Percentiles rank a stretch among this genome's conserved stretches.
Conservation (phyloP, 805 yeast genomes). For the Hanseniaspora meyeri region DNA sequence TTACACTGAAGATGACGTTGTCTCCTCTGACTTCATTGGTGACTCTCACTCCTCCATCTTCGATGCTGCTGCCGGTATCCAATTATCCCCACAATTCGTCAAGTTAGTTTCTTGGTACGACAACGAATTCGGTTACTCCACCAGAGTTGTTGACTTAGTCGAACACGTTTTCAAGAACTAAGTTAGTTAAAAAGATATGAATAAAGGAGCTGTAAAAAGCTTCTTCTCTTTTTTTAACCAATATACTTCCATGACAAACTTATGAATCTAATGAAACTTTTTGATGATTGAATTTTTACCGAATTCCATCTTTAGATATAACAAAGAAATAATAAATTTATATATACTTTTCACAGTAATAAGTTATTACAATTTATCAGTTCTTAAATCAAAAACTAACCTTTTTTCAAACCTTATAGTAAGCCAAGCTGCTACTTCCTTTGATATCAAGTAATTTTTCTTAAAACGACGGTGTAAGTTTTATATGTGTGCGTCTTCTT, state of each 20-base stretch:
- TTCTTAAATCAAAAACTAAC: not conserved
- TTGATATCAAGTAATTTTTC: not conserved
- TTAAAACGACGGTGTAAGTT: not conserved
- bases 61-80: slow-evolving; percentile 59
- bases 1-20: slow-evolving; percentile 62
- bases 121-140: slow-evolving; percentile 64
- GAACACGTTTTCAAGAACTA: slow-evolving; percentile 41
- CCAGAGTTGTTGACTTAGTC: slow-evolving; percentile 63
- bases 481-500: not conserved
- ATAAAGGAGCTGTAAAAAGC: too few relatives aligned
- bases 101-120: slow-evolving; percentile 64
- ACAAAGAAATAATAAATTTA: not conserved
- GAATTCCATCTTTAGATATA: not conserved
- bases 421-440: too few relatives aligned
- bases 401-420: too few relatives aligned
- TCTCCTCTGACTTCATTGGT: slow-evolving; percentile 55
- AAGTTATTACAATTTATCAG: not conserved
- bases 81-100: slow-evolving; percentile 57
- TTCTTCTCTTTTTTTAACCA: not conserved
- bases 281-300: slow-evolving; percentile 1
- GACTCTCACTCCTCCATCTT: slow-evolving; percentile 53
- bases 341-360: not conserved
- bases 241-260: not conserved
- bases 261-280: slow-evolving; percentile 13
- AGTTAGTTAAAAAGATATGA: not conserved